Percentiles rank a stretch among this genome's conserved stretches.
Evolutionary conservation across 2,329 filamentous ascomycete species (phyloP).

Genomic region (Fusarium graminum): DNA sequence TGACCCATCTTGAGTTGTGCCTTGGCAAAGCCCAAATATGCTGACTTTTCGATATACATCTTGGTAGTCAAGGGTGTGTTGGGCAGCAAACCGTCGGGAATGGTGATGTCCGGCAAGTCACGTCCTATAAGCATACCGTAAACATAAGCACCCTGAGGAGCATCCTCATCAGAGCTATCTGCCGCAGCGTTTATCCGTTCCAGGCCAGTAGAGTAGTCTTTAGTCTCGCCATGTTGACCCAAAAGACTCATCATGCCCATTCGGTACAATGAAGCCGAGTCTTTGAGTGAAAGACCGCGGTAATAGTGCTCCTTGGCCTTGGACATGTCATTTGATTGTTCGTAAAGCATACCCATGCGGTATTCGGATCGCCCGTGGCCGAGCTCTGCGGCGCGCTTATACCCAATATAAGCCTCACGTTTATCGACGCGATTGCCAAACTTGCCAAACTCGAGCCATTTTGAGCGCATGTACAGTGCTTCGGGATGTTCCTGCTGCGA

Average conservation of each 20-base stretch:
- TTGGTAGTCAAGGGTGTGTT: conserved; percentile 80
- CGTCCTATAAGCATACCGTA: conserved; percentile 94
- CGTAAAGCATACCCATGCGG: conserved; percentile 97
- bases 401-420: conserved; percentile 91
- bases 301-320: conserved; percentile 95
- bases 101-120: conserved; percentile 88
- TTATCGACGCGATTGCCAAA: conserved; percentile 93
- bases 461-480: conserved; percentile 92
- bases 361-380: conserved; percentile 93
- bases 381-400: conserved; percentile 85
- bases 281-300: conserved; percentile 79
- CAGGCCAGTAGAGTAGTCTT: conserved; percentile 82
- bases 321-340: conserved; percentile 90
- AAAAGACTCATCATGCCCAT: conserved; percentile 98
- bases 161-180: conserved; percentile 92
- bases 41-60: conserved; percentile 95
- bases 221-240: conserved; percentile 90
- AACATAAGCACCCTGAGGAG: conserved; percentile 94
- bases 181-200: conserved; percentile 87
- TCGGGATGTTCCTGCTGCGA: conserved; percentile 93
- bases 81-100: conserved; percentile 78
- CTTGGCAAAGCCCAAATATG: conserved; percentile 95
- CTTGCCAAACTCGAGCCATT: conserved; percentile 98
- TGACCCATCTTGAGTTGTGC: conserved; percentile 98
- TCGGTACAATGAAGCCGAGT: conserved; percentile 88